Percentiles rank a stretch among this genome's conserved stretches.
Evolutionary conservation across 148 eudicot genomes (phyloP).

Genomic region (Rheum nobile): DNA sequence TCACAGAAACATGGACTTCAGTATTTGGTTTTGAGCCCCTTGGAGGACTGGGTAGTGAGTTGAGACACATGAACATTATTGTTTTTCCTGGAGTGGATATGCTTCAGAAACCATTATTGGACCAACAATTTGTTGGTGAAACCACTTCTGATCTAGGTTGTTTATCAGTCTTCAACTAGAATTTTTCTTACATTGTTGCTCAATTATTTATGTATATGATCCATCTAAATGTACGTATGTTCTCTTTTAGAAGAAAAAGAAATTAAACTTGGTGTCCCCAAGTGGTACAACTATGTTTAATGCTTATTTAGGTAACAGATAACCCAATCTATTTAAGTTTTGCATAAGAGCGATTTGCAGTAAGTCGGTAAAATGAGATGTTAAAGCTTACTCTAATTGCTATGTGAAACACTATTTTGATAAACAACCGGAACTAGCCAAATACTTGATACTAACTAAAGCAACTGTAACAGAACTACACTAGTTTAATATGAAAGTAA

Average conservation of each 20-base stretch:
- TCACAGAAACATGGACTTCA: constrained; percentile 67
- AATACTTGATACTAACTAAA: too few species aligned
- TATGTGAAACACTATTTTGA: too few species aligned
- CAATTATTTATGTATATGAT: background rate
- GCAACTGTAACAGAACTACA: too few species aligned
- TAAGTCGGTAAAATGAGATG: too few species aligned
- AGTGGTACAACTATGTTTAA: too few species aligned
- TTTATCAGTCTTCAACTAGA: background rate
- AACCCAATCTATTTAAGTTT: too few species aligned
- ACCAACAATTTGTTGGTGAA: background rate
- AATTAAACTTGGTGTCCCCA: constrained; percentile 9
- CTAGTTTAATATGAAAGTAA: too few species aligned
- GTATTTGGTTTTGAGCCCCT: constrained; percentile 71
- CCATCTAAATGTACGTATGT: background rate
- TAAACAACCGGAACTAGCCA: too few species aligned
- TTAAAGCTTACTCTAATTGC: too few species aligned
- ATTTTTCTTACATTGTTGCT: constrained; percentile 24
- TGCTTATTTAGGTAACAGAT: too few species aligned
- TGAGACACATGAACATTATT: constrained; percentile 65
- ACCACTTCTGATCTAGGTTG: background rate
- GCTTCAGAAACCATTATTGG: too few species aligned
- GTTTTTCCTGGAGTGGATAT: constrained; percentile 90
- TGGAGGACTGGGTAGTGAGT: constrained; percentile 43
- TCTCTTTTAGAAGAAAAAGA: constrained; percentile 14
- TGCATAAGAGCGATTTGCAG: too few species aligned